Base-by-base conservation (phyloP, 495 filamentous ascomycete species). In the Entonaema liquescens region DNA sequence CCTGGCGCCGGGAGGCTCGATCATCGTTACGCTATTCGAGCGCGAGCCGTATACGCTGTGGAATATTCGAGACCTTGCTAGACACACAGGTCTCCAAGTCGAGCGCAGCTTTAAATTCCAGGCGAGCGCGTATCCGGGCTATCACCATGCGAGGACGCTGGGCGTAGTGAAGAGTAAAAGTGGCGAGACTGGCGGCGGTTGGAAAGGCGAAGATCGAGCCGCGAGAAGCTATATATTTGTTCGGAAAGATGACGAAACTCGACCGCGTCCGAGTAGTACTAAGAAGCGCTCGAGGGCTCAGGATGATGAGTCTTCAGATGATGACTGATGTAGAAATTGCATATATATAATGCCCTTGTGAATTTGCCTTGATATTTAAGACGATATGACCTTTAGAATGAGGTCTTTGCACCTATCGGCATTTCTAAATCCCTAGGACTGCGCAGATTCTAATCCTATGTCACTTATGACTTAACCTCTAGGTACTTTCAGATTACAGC, bases 11-110 rank as follows among this genome's bases (percentile, higher is more conserved):
- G 76, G 74, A 6, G 93, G 93, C 3, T 88, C 87, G 38, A 91
- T 98, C 44, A 75, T 97, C 19, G 89, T 98, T 1, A 96, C 94
- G 1, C 78, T 98, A 5, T 98, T 99, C 76, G 94, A 97, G 79
- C 91, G 90, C 40, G 89, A 95, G 75, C 95, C 95, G 1, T 99
- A 99, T 78, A 93, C 92, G 8, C 84, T 97, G 11, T 99, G 95
- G 95, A 97, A 98, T 78, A 87, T 98, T 33, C 87, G 89, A 19
- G 93, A 97, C 78, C 81, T 99, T 19, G 95, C 89, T 4, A 83
- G 93, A 3, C 92, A 96, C 79, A 84, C 85, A 7, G 94, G 93
- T 21, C 81, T 98, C 54, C 83, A 85, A 54, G 92, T 97, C 57
- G 84, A 89, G 59, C 83, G 88, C 60, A 96, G 92, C 78, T 97